These are phyloP conservation scores for Aphanoascus verrucosus DNA, from an alignment of 2,329 filamentous ascomycete species.

Conservation along the genomic window DNA sequence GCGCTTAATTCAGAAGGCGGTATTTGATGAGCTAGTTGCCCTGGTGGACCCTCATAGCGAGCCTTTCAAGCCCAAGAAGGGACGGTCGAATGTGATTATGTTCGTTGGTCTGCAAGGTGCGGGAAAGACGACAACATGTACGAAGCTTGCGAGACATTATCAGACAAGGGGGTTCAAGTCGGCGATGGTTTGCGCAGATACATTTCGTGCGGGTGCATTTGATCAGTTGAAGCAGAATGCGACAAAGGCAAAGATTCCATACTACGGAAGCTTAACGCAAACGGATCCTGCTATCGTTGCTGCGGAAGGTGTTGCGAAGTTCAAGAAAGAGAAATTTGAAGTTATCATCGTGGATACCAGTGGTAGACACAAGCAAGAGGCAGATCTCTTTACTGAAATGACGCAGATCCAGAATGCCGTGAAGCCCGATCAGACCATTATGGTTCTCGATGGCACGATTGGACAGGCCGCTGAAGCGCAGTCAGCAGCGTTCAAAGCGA, in stretches of 20 bases:
- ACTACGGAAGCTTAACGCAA: conserved; percentile 93
- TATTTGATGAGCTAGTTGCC: conserved; percentile 92
- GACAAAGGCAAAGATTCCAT: conserved; percentile 96
- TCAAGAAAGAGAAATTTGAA: conserved; percentile 97
- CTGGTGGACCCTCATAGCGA: conserved; percentile 93
- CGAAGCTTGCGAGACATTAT: conserved; percentile 91
- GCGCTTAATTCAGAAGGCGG: conserved; percentile 90
- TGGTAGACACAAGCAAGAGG: conserved; percentile 87
- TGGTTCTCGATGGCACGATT: conserved; percentile 94
- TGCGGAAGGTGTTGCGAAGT: conserved; percentile 92
- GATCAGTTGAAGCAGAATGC: conserved; percentile 98
- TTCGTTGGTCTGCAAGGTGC: conserved; percentile 96
- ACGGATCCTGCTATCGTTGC: conserved; percentile 91
- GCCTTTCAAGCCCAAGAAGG: conserved; percentile 93
- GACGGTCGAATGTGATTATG: conserved; percentile 95
- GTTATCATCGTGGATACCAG: conserved; percentile 98
- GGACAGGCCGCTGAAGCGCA: conserved; percentile 93
- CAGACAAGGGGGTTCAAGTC: conserved; percentile 85
- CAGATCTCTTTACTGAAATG: conserved; percentile 95
- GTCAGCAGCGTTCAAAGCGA: conserved; percentile 92
- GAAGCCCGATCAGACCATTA: conserved; percentile 89
- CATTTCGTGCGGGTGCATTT: conserved; percentile 95
- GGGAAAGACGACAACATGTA: conserved; percentile 96
- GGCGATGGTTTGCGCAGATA: conserved; percentile 93
- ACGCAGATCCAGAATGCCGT: conserved; percentile 88